Conservation (phyloP, 331 rosid species). For the Quercus tomentella region DNA sequence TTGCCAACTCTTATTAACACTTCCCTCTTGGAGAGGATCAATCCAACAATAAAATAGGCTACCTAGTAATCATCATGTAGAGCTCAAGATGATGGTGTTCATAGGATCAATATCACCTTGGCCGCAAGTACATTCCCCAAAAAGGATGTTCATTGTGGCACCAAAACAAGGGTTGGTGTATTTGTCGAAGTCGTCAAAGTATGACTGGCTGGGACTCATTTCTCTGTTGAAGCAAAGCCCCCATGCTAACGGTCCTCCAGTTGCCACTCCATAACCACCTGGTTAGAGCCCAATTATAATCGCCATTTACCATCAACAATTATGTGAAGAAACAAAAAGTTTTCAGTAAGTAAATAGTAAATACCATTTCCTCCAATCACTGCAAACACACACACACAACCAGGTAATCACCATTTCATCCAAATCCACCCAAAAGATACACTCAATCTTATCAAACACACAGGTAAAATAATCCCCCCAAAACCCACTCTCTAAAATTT, state of each 20-base stretch:
- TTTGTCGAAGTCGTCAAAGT: slow-evolving; percentile 81
- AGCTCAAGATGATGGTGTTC: slow-evolving; percentile 66
- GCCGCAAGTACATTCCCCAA: slow-evolving; percentile 69
- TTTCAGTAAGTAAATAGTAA: neutral
- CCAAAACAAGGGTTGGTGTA: slow-evolving; percentile 84
- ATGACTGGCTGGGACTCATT: slow-evolving; percentile 88
- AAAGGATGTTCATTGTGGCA: slow-evolving; percentile 84
- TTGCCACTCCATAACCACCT: slow-evolving; percentile 97
- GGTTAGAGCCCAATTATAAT: neutral
- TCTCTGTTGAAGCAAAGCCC: slow-evolving; percentile 93
- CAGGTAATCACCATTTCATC: no score
- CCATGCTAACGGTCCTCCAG: slow-evolving; percentile 95
- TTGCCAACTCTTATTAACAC: slow-evolving; percentile 42
- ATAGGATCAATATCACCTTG: slow-evolving; percentile 73
- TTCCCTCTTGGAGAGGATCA: slow-evolving; percentile 28
- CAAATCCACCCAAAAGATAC: neutral
- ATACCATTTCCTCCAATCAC: neutral
- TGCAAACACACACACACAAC: neutral
- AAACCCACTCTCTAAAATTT: neutral
- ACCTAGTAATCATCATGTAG: slow-evolving; percentile 9
- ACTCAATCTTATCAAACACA: slow-evolving; percentile 1
- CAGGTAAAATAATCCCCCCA: neutral
- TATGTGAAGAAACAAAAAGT: neutral
- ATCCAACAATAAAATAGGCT: slow-evolving; percentile 36
- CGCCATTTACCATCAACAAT: neutral